Percentiles rank a stretch among this genome's conserved stretches.
Conservation (phyloP, 805 yeast genomes). For the Saccharomycopsis javanensis region DNA sequence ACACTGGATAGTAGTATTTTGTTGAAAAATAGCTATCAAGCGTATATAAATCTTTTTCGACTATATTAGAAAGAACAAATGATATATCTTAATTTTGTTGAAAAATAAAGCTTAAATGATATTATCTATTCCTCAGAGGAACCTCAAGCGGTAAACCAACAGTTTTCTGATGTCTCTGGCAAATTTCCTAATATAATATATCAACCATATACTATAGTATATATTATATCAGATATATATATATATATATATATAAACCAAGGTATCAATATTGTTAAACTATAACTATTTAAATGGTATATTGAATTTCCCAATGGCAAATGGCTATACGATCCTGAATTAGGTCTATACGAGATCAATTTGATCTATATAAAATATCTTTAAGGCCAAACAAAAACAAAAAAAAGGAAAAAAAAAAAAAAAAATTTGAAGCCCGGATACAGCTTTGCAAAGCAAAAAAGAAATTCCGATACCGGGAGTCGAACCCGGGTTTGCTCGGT, state of each 20-base stretch:
- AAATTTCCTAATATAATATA: no score
- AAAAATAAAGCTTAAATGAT: neutral
- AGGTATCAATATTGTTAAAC: no score
- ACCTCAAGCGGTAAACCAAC: neutral
- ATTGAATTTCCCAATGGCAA: no score
- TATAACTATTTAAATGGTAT: no score
- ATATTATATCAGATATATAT: no score
- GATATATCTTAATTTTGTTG: neutral
- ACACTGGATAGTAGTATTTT: neutral
- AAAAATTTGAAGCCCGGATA: neutral
- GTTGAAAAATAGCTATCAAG: neutral
- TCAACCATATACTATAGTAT: no score
- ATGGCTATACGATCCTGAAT: neutral
- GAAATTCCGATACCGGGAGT: constrained; percentile 71
- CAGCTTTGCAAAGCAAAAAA: constrained; percentile 17
- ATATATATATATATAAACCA: no score
- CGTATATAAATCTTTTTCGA: no score
- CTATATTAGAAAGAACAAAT: neutral
- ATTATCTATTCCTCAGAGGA: neutral
- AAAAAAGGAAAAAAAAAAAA: neutral
- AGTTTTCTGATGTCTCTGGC: no score
- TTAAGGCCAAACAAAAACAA: no score
- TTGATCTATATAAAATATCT: no score
- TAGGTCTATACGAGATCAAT: neutral
- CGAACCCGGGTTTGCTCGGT: constrained; percentile 82